phyloP scores from a whole-genome alignment of 2,329 filamentous ascomycete species.

The Gliomastix tumulicola region DNA sequence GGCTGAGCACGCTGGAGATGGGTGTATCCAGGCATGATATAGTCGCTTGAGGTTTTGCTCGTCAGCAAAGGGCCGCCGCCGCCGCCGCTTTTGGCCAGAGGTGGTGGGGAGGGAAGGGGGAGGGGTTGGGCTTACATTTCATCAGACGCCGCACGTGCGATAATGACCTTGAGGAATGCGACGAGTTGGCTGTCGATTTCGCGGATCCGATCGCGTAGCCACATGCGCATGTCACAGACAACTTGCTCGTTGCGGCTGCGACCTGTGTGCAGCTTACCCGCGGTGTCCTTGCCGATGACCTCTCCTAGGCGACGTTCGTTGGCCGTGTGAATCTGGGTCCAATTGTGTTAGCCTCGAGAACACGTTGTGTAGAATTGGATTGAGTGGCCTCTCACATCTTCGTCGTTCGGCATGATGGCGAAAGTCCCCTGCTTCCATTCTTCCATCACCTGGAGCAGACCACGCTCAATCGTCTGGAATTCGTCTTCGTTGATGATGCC shows the following conservation, averaged over 20 bases:
- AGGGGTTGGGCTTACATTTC: conserved; percentile 16
- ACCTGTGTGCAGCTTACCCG: conserved; percentile 65
- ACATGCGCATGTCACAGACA: conserved; percentile 66
- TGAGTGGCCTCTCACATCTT: conserved; percentile 33
- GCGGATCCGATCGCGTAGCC: conserved; percentile 28
- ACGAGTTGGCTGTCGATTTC: conserved; percentile 15
- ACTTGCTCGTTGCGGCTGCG: conserved; percentile 68
- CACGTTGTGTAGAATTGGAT: conserved; percentile 1
- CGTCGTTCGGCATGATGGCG: conserved; percentile 41
- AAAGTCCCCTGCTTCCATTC: conserved; percentile 50
- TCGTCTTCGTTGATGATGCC: conserved; percentile 69
- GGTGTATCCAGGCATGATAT: conserved; percentile 19
- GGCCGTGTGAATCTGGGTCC: conserved; percentile 44
- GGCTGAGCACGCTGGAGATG: conserved; percentile 16
- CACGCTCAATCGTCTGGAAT: conserved; percentile 67
- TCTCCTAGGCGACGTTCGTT: conserved; percentile 54
- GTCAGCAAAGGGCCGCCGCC: conserved; percentile 7
- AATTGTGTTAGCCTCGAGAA: conserved; percentile 8
- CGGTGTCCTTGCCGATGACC: conserved; percentile 62
- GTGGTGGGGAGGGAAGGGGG: conserved; percentile 6
- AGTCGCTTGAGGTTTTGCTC: conserved; percentile 13
- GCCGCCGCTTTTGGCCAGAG: conserved; percentile 5
- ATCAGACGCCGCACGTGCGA: conserved; percentile 14
- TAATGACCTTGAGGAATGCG: conserved; percentile 13
- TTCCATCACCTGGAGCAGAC: conserved; percentile 51